A percentile compares a stretch with the other conserved stretches of the same genome.
phyloP scores from a whole-genome alignment of 768 basidiomycete species.

The Lentinula edodes region DNA sequence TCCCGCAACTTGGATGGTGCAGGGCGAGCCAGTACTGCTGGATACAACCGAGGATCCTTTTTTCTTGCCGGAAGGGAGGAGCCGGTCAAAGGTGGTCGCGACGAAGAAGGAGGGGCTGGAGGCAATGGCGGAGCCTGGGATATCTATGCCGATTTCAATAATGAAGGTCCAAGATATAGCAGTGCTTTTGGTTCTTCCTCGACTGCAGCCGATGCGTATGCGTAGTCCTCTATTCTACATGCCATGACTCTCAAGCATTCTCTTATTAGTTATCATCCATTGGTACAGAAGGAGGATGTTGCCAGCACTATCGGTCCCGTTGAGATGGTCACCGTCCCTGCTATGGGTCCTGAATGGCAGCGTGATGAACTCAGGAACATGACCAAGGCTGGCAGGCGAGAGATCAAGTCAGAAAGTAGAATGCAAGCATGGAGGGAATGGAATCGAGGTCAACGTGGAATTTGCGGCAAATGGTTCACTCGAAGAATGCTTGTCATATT shows the following conservation, averaged over 20 bases:
- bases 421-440: conserved; percentile 65
- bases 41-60: conserved; percentile 70
- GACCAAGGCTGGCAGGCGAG: conserved; percentile 65
- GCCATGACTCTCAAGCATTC: neutral
- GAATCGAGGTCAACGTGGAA: conserved; percentile 73
- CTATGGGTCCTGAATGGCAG: conserved; percentile 87
- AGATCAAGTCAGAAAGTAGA: conserved; percentile 51
- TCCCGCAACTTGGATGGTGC: conserved; percentile 35
- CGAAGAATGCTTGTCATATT: conserved; percentile 65
- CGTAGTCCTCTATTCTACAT: conserved; percentile 5
- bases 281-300: conserved; percentile 32
- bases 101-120: conserved; percentile 45
- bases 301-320: conserved; percentile 41
- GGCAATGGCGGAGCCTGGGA: conserved; percentile 56
- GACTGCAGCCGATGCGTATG: conserved; percentile 42
- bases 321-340: conserved; percentile 90
- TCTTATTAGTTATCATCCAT: conserved; percentile 36
- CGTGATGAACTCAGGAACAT: conserved; percentile 71
- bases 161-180: conserved; percentile 74
- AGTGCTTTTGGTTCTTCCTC: conserved; percentile 43
- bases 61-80: conserved; percentile 66
- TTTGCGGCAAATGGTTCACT: conserved; percentile 79
- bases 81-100: conserved; percentile 72
- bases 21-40: conserved; percentile 42
- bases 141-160: conserved; percentile 88